phyloP scores from a whole-genome alignment of 805 yeast genomes.

The Allodekkera sacchari region DNA sequence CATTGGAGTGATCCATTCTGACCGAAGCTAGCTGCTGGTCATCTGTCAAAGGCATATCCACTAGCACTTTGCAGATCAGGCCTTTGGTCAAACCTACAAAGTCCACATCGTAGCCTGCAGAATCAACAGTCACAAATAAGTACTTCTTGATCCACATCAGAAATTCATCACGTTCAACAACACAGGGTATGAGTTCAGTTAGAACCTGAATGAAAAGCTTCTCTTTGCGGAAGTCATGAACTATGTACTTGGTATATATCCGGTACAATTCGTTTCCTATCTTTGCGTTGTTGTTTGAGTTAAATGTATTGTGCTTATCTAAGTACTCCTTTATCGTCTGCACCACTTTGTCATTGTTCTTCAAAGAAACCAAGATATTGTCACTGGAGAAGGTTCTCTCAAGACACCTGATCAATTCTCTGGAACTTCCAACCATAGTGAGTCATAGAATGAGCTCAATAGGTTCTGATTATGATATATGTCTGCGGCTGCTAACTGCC shows the following conservation, averaged over 20 bases:
- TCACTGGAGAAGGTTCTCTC: constrained; percentile 8
- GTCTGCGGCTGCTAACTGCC: too few species aligned
- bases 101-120: constrained; percentile 42
- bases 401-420: constrained; percentile 6
- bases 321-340: constrained; percentile 6
- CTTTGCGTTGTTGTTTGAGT: constrained; percentile 22
- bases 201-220: constrained; percentile 31
- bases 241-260: constrained; percentile 26
- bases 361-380: background rate
- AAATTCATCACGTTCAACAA: constrained; percentile 25
- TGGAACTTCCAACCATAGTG: constrained; percentile 11
- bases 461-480: too few species aligned
- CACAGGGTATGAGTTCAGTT: constrained; percentile 25
- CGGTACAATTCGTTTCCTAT: constrained; percentile 29
- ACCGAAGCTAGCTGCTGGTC: background rate
- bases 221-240: constrained; percentile 26
- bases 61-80: background rate
- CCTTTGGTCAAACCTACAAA: constrained; percentile 16
- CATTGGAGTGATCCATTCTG: too few species aligned
- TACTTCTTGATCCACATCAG: constrained; percentile 43
- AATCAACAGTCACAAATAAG: constrained; percentile 44
- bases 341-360: constrained; percentile 1
- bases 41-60: background rate
- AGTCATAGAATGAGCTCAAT: too few species aligned
- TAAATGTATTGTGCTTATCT: constrained; percentile 28